These are phyloP conservation scores for Alnus glutinosa DNA, from an alignment of 306 rosid genomes.

Conservation along the genomic window DNA sequence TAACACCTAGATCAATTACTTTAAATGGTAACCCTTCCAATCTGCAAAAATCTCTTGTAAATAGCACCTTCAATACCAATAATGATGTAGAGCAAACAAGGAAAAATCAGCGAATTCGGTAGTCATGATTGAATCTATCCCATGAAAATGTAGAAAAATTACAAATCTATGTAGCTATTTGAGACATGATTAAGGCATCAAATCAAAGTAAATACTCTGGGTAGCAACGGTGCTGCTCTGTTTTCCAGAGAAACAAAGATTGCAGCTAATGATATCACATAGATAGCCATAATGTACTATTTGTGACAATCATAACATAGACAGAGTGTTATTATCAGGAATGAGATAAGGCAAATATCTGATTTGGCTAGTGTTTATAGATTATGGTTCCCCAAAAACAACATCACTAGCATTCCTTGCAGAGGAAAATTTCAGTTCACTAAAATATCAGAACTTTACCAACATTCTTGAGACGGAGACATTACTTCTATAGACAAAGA, in stretches of 20 bases:
- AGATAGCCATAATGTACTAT: not conserved
- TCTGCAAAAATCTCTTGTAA: not conserved
- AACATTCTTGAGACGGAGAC: not conserved
- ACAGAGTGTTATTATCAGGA: not conserved
- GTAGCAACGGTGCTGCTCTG: not conserved
- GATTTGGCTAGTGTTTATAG: not conserved
- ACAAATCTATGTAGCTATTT: not conserved
- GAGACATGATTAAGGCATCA: not conserved
- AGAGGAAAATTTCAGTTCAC: not conserved
- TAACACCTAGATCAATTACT: not conserved
- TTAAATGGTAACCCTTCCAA: not conserved
- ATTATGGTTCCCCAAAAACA: not conserved
- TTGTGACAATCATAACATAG: too few relatives aligned
- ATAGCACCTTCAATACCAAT: not conserved
- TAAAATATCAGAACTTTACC: not conserved
- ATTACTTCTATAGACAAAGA: not conserved
- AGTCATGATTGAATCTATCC: not conserved
- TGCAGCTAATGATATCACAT: not conserved
- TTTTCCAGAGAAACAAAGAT: not conserved
- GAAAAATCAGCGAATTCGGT: not conserved
- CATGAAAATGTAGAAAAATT: not conserved
- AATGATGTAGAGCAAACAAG: not conserved
- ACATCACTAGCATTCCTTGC: not conserved
- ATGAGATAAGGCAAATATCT: not conserved
- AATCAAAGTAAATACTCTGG: constrained; percentile 2